Conservation (phyloP, 345 rosid genomes). For the Triadica sebifera region DNA sequence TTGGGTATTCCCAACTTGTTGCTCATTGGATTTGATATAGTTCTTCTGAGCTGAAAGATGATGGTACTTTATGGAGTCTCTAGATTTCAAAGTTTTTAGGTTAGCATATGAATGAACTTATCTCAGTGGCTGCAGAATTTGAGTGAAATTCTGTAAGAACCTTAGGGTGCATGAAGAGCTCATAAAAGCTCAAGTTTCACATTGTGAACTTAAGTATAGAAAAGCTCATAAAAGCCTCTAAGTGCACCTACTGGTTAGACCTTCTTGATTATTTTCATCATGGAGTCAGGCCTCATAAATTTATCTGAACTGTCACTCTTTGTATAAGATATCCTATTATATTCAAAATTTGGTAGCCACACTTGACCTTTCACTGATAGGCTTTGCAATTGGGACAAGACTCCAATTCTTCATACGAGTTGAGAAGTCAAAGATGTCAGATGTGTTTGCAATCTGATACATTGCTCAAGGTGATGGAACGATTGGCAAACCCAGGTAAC, state of each 20-base stretch:
- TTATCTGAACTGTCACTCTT: background rate
- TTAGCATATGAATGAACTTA: background rate
- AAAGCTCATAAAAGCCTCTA: too few species aligned
- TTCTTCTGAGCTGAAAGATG: background rate
- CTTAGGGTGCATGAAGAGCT: background rate
- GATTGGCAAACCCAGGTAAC: slow-evolving; percentile 32
- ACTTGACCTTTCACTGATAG: slow-evolving; percentile 14
- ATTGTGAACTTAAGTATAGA: too few species aligned
- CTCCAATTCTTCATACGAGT: slow-evolving; percentile 20
- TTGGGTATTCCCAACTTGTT: background rate
- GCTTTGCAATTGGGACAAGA: slow-evolving; percentile 38
- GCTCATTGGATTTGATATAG: background rate
- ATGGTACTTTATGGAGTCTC: background rate
- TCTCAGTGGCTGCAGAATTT: background rate
- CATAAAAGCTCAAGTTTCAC: too few species aligned
- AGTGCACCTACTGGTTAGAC: background rate
- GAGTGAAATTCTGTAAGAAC: background rate
- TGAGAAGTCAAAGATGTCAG: slow-evolving; percentile 33
- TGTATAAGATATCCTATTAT: background rate
- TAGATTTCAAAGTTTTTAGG: background rate
- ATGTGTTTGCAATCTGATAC: slow-evolving; percentile 37
- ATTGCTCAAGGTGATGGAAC: slow-evolving; percentile 33
- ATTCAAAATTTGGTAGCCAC: background rate
- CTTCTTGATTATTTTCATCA: background rate
- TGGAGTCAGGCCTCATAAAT: background rate